Conservation (phyloP, 345 rosid species). For the Laguncularia racemosa region DNA sequence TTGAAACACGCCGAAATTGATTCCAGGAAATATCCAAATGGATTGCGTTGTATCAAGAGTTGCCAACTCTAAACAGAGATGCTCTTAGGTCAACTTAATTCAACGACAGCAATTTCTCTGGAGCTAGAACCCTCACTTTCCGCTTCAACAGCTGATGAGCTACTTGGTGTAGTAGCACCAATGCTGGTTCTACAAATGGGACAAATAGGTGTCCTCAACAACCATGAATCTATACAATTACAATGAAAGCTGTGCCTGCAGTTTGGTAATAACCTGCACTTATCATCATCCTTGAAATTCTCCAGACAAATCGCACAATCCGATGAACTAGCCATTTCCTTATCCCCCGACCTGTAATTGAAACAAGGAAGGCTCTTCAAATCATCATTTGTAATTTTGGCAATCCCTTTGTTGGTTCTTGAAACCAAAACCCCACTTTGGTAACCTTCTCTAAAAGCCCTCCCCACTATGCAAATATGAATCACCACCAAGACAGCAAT, state of each 20-base stretch:
- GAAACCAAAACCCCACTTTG: conserved; percentile 6
- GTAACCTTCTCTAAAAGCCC: conserved; percentile 22
- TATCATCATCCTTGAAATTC: conserved; percentile 25
- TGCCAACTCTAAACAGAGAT: too few species aligned
- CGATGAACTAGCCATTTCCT: conserved; percentile 7
- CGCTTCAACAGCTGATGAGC: neutral
- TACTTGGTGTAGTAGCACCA: neutral
- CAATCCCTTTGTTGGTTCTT: conserved; percentile 2
- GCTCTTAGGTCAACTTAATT: neutral
- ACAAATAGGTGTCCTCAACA: conserved; percentile 31
- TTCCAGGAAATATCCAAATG: too few species aligned
- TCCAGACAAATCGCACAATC: conserved; percentile 47
- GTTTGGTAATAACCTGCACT: conserved; percentile 34
- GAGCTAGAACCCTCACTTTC: neutral
- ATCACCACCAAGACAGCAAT: conserved; percentile 26
- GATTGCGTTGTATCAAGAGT: too few species aligned
- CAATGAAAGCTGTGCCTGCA: conserved; percentile 37
- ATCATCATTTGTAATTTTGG: conserved; percentile 19
- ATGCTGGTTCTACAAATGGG: conserved; percentile 32
- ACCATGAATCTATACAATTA: conserved; percentile 41
- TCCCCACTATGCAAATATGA: conserved; percentile 32
- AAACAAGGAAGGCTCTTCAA: conserved; percentile 31
- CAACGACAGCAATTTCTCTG: neutral
- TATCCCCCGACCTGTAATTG: conserved; percentile 22
- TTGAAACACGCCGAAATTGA: too few species aligned